Percentiles rank a stretch among this genome's conserved stretches.
Conservation (phyloP, 83 land plant species). For the Picea abies region DNA sequence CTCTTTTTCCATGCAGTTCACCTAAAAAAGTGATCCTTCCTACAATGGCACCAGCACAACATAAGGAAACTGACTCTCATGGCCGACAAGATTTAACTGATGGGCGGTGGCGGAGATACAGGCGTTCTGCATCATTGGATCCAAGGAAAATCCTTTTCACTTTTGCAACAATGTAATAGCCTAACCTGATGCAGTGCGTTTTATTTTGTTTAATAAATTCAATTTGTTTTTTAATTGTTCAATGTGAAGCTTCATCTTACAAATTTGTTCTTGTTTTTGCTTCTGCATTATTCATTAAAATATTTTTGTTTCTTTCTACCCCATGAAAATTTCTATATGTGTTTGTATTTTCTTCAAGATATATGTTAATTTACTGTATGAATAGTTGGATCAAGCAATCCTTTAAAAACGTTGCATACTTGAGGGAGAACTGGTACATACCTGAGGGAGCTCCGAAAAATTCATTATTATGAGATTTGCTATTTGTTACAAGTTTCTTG, state of each 20-base stretch:
- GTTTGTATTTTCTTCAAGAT: neutral
- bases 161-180: slow-evolving; percentile 10
- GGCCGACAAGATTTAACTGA: neutral
- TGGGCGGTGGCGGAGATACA: slow-evolving; percentile 4
- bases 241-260: neutral
- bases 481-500: neutral
- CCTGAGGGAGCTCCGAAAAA: neutral
- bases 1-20: neutral
- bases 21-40: neutral
- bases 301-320: neutral
- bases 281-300: too few relatives aligned
- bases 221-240: neutral
- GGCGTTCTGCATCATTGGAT: neutral
- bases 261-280: too few relatives aligned
- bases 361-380: neutral
- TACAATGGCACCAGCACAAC: neutral
- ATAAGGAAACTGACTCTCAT: too few relatives aligned
- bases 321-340: neutral
- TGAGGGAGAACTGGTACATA: too few relatives aligned
- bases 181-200: neutral
- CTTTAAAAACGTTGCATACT: neutral
- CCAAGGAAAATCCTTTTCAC: neutral
- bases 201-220: neutral
- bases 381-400: neutral
- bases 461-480: neutral